Evolutionary conservation across 352 stramenopile genomes (phyloP).

Genomic region (Globisporangium alternatum): DNA sequence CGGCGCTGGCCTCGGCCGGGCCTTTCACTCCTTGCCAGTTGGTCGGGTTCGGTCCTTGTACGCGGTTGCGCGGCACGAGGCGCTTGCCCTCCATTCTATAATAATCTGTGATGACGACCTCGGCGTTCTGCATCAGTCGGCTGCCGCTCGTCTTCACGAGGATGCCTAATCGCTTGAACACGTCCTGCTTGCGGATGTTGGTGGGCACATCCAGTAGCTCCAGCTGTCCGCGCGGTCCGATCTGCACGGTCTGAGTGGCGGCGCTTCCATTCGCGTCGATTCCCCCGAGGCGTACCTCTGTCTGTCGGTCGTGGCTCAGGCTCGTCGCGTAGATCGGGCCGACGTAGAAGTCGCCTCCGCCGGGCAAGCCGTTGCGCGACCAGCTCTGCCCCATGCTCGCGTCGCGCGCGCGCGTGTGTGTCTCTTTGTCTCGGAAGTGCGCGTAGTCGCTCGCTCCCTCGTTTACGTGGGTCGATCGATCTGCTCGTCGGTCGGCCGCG

Average conservation of each 20-base stretch:
- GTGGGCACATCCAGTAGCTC: conserved; percentile 56
- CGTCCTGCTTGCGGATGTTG: conserved; percentile 57
- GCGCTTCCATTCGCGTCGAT: conserved; percentile 26
- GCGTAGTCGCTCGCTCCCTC: background rate
- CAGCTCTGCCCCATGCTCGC: conserved; percentile 54
- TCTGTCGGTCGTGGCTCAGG: conserved; percentile 84
- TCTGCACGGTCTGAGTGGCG: conserved; percentile 52
- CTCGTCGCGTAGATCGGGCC: conserved; percentile 81
- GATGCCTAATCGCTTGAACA: conserved; percentile 77
- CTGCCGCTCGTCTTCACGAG: conserved; percentile 82
- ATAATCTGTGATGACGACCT: conserved; percentile 78
- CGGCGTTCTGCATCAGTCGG: conserved; percentile 82
- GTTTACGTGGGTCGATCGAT: background rate
- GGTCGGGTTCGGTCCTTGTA: conserved; percentile 52
- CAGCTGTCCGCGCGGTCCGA: conserved; percentile 66
- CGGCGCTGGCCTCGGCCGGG: conserved; percentile 66
- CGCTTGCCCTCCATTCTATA: conserved; percentile 78
- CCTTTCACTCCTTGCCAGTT: conserved; percentile 76
- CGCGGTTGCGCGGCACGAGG: conserved; percentile 68
- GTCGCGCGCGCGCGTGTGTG: background rate
- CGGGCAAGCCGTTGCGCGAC: conserved; percentile 55
- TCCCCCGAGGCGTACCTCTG: conserved; percentile 68
- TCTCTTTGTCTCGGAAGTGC: conserved; percentile 1
- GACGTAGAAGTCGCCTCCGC: conserved; percentile 77
- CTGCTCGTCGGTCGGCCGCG: background rate